Conservation (phyloP, 352 stramenopile species). For the Phytopythium ostracodes region DNA sequence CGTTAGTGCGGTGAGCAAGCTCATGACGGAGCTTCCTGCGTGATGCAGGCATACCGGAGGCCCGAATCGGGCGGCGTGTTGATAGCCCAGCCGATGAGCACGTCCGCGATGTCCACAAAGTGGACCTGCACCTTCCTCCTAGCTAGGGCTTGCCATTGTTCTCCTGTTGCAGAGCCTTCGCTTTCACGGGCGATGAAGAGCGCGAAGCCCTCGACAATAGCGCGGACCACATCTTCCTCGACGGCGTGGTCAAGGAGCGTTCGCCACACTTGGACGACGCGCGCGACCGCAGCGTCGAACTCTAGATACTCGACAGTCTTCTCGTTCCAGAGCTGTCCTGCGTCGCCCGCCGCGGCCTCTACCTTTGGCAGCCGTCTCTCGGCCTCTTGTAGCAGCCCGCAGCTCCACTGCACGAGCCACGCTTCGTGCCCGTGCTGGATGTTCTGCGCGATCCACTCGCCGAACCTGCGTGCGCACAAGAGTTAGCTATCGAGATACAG, state of each 20-base stretch:
- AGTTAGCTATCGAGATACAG: too few relatives aligned
- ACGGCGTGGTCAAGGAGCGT: slow-evolving; percentile 45
- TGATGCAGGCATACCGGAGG: slow-evolving; percentile 30
- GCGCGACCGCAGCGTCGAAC: slow-evolving; percentile 32
- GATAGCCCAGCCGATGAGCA: slow-evolving; percentile 68
- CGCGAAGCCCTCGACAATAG: slow-evolving; percentile 21
- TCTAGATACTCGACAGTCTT: slow-evolving; percentile 37
- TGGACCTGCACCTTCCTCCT: slow-evolving; percentile 51
- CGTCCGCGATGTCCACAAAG: slow-evolving; percentile 70
- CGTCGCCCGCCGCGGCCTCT: neutral
- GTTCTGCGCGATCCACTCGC: slow-evolving; percentile 49
- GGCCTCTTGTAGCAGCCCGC: slow-evolving; percentile 29
- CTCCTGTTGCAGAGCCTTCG: neutral
- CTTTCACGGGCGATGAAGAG: neutral
- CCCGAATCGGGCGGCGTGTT: slow-evolving; percentile 24
- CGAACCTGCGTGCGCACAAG: slow-evolving; percentile 15
- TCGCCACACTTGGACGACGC: slow-evolving; percentile 43
- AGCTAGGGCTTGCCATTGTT: slow-evolving; percentile 24
- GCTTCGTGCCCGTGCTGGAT: slow-evolving; percentile 29
- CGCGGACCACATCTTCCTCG: slow-evolving; percentile 32
- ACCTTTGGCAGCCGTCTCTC: slow-evolving; percentile 27
- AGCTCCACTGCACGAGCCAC: slow-evolving; percentile 55
- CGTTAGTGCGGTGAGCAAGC: neutral
- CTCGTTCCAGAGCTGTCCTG: slow-evolving; percentile 24
- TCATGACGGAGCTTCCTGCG: neutral